Evolutionary conservation across 352 stramenopile genomes (phyloP), one percentile per base, ranked within the genome.

Genomic region (Phytophthora cryptogea): DNA sequence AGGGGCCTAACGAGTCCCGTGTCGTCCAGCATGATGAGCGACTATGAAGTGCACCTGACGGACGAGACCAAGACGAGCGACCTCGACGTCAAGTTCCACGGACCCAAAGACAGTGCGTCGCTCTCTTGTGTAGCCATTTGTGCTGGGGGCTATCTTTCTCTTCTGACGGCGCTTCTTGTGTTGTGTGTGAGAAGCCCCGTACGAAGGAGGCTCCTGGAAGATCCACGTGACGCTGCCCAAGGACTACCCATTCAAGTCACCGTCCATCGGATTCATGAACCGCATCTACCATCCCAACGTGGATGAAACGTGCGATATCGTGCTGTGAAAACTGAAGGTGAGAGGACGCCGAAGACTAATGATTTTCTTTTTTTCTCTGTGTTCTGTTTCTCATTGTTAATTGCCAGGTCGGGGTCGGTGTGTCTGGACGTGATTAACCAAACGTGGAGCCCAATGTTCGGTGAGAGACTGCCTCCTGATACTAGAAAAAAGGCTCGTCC

Each of bases 371-470:
- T 23, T 2, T 23, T 23, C 20, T 23, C 20, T 23, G 20, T 23
- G 20, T 23, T 23, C 20, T 23, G 20, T 23, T 23, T 23, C 20
- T 23, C 2, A 23, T 23, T 23, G 11, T 57, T 30, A 2, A n/a
- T 26, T 42, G 14, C 17, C 53, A 94, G 86, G 57, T 96, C 89
- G 9, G 92, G 92, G 23, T 97, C 91, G 10, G 90, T 98, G 16
- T 98, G 92, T 53, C 66, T 98, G 56, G 91, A 98, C 54, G 92
- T 98, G 41, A 97, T 98, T 67, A 97, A 97, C 72, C 90, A 98
- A 65, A 97, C 92, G 8, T 98, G 92, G 92, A 97, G 88, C 51
- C 92, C 92, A 14, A 95, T 98, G 86, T 98, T 97, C 50, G 89
- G 88, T 96, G 43, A 52, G 78, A 41, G 33, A 8, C 9, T 41